These are phyloP conservation scores for Camelina neglecta DNA, from an alignment of 345 rosid genomes.

Conservation along the genomic window DNA sequence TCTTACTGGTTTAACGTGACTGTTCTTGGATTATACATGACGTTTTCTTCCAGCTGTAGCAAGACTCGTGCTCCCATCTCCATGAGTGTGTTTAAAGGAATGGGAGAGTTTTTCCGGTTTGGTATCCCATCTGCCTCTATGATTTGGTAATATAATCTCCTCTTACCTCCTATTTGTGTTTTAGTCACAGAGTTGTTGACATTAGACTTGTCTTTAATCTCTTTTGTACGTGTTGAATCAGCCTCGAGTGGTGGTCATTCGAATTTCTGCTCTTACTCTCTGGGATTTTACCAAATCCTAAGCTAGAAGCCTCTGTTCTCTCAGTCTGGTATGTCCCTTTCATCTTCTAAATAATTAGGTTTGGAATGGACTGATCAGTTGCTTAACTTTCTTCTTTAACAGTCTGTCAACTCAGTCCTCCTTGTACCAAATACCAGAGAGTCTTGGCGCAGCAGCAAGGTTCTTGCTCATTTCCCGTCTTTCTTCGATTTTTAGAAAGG, in stretches of 20 bases:
- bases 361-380: neutral
- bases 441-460: slow-evolving; percentile 74
- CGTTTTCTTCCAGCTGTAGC: slow-evolving; percentile 52
- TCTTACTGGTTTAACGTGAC: slow-evolving; percentile 61
- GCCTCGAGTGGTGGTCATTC: slow-evolving; percentile 99
- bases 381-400: slow-evolving; percentile 24
- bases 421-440: slow-evolving; percentile 62
- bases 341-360: neutral
- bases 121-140: slow-evolving; percentile 73
- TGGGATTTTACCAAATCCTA: slow-evolving; percentile 79
- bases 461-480: slow-evolving; percentile 5
- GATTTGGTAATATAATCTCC: slow-evolving; percentile 58
- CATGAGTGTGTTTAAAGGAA: slow-evolving; percentile 54
- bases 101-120: slow-evolving; percentile 63
- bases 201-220: neutral
- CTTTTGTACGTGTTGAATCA: slow-evolving; percentile 33
- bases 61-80: slow-evolving; percentile 53
- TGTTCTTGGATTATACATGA: slow-evolving; percentile 59
- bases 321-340: slow-evolving; percentile 71
- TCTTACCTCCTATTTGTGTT: neutral
- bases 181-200: neutral
- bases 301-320: slow-evolving; percentile 88
- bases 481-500: neutral
- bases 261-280: slow-evolving; percentile 81
- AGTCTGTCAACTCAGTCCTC: slow-evolving; percentile 61